A percentile compares a stretch with the other conserved stretches of the same genome.
Evolutionary conservation across 192 early-diverging fungal genomes (phyloP).

Genomic region (Coemansia sp.): DNA sequence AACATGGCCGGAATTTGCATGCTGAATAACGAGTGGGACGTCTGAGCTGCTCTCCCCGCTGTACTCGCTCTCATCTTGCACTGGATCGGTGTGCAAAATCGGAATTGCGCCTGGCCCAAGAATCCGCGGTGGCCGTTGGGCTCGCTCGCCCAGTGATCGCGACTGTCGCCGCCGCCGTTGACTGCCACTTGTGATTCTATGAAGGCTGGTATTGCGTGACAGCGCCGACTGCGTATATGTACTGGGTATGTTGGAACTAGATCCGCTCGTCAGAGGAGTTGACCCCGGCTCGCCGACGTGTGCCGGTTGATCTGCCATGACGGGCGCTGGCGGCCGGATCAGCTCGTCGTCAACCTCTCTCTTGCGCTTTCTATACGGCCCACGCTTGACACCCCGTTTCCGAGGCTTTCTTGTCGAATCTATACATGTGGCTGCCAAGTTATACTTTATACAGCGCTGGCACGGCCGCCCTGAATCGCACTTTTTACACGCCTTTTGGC

Average conservation of each 20-base stretch:
- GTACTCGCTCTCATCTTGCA: constrained; percentile 9
- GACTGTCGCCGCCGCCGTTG: constrained; percentile 1
- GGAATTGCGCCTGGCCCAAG: constrained; percentile 48
- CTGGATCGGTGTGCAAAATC: constrained; percentile 41
- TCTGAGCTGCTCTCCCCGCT: constrained; percentile 25
- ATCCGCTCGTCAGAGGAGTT: background rate
- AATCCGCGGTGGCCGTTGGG: constrained; percentile 17
- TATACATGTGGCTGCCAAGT: constrained; percentile 68
- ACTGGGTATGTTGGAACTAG: background rate
- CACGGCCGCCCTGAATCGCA: constrained; percentile 87
- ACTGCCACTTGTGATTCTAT: background rate
- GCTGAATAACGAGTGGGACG: constrained; percentile 23
- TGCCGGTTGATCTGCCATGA: too few relatives aligned
- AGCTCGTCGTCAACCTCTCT: background rate
- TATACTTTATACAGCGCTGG: constrained; percentile 80
- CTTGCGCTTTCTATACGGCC: constrained; percentile 71
- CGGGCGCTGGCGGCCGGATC: too few relatives aligned
- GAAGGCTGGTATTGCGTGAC: background rate
- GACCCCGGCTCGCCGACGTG: background rate
- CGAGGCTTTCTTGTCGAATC: constrained; percentile 81
- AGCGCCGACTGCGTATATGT: background rate
- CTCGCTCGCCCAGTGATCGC: background rate
- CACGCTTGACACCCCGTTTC: constrained; percentile 82
- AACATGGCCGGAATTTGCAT: background rate
- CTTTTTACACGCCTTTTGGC: constrained; percentile 89